A percentile compares a stretch with the other conserved stretches of the same genome.
Evolutionary conservation across 1,284 basidiomycete genomes (phyloP).

Genomic region (Cryptococcus amylolentus): DNA sequence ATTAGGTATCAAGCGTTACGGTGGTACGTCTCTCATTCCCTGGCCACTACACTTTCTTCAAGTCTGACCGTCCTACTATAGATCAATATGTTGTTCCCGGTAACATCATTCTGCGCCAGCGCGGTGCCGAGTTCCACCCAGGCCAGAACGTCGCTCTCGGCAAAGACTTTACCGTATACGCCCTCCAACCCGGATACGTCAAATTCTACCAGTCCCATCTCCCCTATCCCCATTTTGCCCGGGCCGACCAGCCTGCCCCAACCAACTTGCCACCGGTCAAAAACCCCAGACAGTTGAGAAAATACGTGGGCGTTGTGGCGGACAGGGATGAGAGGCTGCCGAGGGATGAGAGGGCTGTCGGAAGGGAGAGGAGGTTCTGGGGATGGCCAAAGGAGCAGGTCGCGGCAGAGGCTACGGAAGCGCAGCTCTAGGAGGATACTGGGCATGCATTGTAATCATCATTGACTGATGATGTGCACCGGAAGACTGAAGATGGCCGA

Average conservation of each 20-base stretch:
- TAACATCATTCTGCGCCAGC: slow-evolving; percentile 88
- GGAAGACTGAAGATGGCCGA: not conserved
- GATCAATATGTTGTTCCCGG: slow-evolving; percentile 87
- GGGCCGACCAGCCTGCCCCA: slow-evolving; percentile 12
- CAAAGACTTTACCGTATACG: slow-evolving; percentile 87
- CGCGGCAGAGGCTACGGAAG: not conserved
- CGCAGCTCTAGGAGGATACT: not conserved
- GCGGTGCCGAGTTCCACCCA: slow-evolving; percentile 83
- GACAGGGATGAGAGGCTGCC: slow-evolving; percentile 76
- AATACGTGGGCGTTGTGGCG: slow-evolving; percentile 77
- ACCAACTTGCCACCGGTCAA: slow-evolving; percentile 26
- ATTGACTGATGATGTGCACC: not conserved
- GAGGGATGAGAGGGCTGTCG: slow-evolving; percentile 65
- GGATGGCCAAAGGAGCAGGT: slow-evolving; percentile 37
- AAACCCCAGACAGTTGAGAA: slow-evolving; percentile 52
- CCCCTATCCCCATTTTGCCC: slow-evolving; percentile 36
- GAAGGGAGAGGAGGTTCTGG: slow-evolving; percentile 52
- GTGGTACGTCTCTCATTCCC: slow-evolving; percentile 57
- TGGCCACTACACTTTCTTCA: not conserved
- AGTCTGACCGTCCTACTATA: slow-evolving; percentile 33
- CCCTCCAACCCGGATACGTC: slow-evolving; percentile 80
- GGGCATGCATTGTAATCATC: not conserved
- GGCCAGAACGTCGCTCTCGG: slow-evolving; percentile 89
- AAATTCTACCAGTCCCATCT: slow-evolving; percentile 67
- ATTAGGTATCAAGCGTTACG: slow-evolving; percentile 89